phyloP scores from a whole-genome alignment of 345 rosid genomes.

The Iberis pinnata region DNA sequence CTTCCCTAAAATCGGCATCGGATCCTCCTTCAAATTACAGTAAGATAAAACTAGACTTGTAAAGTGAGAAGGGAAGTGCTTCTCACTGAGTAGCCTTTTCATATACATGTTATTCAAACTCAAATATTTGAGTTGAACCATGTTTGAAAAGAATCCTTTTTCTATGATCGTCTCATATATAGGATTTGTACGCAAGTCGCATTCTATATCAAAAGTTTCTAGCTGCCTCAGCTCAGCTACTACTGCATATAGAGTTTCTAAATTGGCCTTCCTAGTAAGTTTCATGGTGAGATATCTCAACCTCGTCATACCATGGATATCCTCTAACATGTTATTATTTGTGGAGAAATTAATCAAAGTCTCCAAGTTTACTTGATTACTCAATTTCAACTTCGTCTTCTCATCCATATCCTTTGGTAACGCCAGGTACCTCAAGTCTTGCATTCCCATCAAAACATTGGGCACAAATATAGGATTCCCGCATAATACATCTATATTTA shows the following conservation, averaged over 20 bases:
- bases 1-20: conserved; percentile 38
- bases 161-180: neutral
- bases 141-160: neutral
- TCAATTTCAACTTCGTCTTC: neutral
- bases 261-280: neutral
- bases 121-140: neutral
- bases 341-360: neutral
- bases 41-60: neutral
- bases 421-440: neutral
- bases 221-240: neutral
- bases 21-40: conserved; percentile 21
- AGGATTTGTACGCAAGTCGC: neutral
- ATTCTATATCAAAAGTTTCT: neutral
- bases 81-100: conserved; percentile 19
- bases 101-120: conserved; percentile 15
- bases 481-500: neutral
- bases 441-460: conserved; percentile 4
- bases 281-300: neutral
- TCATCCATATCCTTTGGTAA: neutral
- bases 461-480: neutral
- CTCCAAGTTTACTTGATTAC: conserved; percentile 1
- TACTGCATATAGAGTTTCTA: neutral
- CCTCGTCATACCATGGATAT: neutral
- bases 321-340: neutral
- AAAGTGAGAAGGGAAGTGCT: conserved; percentile 29